A percentile compares a stretch with the other conserved stretches of the same genome.
phyloP scores from a whole-genome alignment of 2,329 filamentous ascomycete species.

The Lachnellula arida region DNA sequence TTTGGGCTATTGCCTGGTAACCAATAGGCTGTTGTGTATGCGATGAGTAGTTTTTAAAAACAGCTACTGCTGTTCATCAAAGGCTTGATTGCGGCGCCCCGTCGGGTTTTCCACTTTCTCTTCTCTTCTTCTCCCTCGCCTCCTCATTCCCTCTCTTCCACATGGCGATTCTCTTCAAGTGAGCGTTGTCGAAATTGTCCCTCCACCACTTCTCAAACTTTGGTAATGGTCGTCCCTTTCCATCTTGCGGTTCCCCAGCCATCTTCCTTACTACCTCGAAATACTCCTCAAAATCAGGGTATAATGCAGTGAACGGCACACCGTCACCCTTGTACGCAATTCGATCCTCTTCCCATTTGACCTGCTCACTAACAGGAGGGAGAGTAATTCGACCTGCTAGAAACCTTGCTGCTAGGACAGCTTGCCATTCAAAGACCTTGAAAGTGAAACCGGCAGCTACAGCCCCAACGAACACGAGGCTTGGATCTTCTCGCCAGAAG shows the following conservation, averaged over 20 bases:
- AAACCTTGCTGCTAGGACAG: constrained; percentile 55
- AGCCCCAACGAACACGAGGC: constrained; percentile 54
- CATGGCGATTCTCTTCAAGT: constrained; percentile 52
- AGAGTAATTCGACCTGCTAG: constrained; percentile 50
- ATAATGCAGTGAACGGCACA: constrained; percentile 49
- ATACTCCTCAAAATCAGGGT: constrained; percentile 60
- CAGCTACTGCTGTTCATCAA: no score
- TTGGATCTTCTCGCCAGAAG: constrained; percentile 50
- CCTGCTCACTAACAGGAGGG: constrained; percentile 45
- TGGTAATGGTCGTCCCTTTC: constrained; percentile 42
- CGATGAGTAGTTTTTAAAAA: no score
- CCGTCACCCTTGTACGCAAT: constrained; percentile 53
- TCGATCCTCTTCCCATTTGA: constrained; percentile 52
- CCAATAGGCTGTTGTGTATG: no score
- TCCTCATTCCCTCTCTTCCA: constrained; percentile 49
- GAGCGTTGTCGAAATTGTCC: constrained; percentile 47
- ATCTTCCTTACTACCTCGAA: constrained; percentile 52
- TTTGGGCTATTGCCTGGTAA: no score
- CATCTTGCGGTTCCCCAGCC: constrained; percentile 42
- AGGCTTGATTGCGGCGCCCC: background rate
- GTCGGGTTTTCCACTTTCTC: background rate
- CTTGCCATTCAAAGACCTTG: constrained; percentile 66
- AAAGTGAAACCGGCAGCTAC: constrained; percentile 57
- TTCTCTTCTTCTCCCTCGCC: constrained; percentile 25
- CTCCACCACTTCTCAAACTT: constrained; percentile 44